Conservation (phyloP, 2,329 filamentous ascomycete species). For the Colletotrichum liaoningense region DNA sequence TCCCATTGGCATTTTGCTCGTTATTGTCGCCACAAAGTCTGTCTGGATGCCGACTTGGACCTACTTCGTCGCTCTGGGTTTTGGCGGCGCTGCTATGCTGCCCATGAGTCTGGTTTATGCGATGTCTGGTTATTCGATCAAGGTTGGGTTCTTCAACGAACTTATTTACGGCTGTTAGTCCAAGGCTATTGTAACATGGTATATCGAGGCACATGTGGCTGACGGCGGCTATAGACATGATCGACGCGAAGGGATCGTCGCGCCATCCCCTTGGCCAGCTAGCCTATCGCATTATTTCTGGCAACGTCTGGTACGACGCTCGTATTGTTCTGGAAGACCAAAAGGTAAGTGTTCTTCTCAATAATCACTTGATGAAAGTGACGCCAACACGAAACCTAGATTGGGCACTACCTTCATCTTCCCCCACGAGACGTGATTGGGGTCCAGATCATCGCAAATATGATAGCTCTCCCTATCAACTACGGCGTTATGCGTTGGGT, state of each 20-base stretch:
- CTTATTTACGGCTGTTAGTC: conserved; percentile 60
- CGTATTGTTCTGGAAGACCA: conserved; percentile 68
- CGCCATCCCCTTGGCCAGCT: conserved; percentile 61
- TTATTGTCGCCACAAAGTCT: conserved; percentile 60
- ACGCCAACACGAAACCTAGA: conserved; percentile 56
- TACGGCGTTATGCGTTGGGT: conserved; percentile 72
- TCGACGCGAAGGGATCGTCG: conserved; percentile 27
- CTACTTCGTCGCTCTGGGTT: conserved; percentile 66
- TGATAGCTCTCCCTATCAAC: conserved; percentile 59
- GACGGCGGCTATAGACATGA: conserved; percentile 15
- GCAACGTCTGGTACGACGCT: conserved; percentile 70
- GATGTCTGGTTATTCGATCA: conserved; percentile 63
- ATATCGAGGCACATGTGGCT: conserved; percentile 52
- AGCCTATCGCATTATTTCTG: conserved; percentile 70
- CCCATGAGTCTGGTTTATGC: conserved; percentile 72
- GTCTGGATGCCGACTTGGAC: conserved; percentile 72
- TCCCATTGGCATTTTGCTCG: conserved; percentile 49
- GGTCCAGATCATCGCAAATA: conserved; percentile 45
- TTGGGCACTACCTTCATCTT: conserved; percentile 73
- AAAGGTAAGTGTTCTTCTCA: background rate
- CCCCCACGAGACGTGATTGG: conserved; percentile 68
- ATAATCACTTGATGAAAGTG: no score
- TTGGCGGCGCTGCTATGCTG: conserved; percentile 65
- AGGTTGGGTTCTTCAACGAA: conserved; percentile 70
- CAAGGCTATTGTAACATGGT: conserved; percentile 34